Conservation (phyloP, 495 filamentous ascomycete species). For the Annulohypoxylon moriforme region DNA sequence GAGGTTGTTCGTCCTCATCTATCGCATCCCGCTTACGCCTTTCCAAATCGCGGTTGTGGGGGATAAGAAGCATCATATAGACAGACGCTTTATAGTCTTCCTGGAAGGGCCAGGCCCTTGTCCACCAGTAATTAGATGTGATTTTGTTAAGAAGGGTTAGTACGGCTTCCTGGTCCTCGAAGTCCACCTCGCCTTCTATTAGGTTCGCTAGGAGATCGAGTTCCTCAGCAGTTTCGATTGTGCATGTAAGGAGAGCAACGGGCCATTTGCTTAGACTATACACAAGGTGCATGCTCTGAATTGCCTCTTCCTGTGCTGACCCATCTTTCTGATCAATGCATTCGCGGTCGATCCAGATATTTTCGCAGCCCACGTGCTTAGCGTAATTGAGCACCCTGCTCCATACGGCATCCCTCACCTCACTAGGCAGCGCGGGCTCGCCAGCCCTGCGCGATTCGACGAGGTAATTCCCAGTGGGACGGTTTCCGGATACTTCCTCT, state of each 20-base stretch:
- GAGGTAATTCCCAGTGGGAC: slow-evolving; percentile 24
- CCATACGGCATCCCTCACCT: slow-evolving; percentile 44
- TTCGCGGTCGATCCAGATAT: slow-evolving; percentile 59
- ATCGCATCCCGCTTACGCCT: slow-evolving; percentile 27
- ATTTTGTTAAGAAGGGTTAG: slow-evolving; percentile 43
- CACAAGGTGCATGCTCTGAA: slow-evolving; percentile 58
- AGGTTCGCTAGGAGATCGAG: slow-evolving; percentile 43
- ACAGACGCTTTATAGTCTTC: slow-evolving; percentile 48
- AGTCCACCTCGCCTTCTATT: slow-evolving; percentile 31
- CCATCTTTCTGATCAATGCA: slow-evolving; percentile 54
- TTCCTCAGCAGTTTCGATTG: slow-evolving; percentile 39
- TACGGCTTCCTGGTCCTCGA: slow-evolving; percentile 39
- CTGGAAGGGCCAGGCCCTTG: slow-evolving; percentile 50
- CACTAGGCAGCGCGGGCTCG: slow-evolving; percentile 37
- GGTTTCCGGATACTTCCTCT: slow-evolving; percentile 28
- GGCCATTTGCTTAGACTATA: slow-evolving; percentile 48
- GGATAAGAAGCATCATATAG: slow-evolving; percentile 47
- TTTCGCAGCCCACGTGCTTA: slow-evolving; percentile 39
- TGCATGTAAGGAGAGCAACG: slow-evolving; percentile 48
- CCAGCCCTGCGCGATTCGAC: slow-evolving; percentile 42
- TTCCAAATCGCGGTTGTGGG: slow-evolving; percentile 43
- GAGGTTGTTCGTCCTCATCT: slow-evolving; percentile 16
- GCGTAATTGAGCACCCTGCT: slow-evolving; percentile 43
- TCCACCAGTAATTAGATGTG: slow-evolving; percentile 49
- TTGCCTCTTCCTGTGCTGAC: slow-evolving; percentile 48